Base-by-base conservation (phyloP, 2,329 filamentous ascomycete species). In the Colletotrichum sublineola region DNA sequence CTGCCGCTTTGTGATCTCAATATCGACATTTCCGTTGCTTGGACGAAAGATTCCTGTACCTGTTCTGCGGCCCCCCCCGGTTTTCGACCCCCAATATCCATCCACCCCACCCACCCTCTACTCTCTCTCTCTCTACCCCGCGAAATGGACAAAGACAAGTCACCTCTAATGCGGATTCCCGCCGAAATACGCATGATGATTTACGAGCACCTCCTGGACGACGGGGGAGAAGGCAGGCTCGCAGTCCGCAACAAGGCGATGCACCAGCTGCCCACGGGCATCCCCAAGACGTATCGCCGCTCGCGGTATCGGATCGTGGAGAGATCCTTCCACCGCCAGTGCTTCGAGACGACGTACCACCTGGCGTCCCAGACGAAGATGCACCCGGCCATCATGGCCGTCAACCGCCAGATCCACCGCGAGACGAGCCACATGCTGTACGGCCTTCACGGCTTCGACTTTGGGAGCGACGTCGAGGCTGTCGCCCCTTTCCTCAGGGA, bases 351-450 rank as follows among this genome's bases (percentile, higher is more conserved):
- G 9, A 91, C 90, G 5, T 92, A 91, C 79, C 76, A 82, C 62
- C 81, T 88, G 57, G 79, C 83, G 56, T 83, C 85, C 65, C 82
- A 81, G 74, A 77, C 55, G 73, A 77, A 64, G 77, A 81, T 86
- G 76, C 81, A 87, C 79, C 77, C 83, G 40, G 76, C 85, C 63
- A 81, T 88, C 75, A 81, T 89, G 84, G 76, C 80, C 62, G 82
- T 81, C 29, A 86, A 82, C 76, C 81, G 82, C 52, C 82, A 82
- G 66, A 81, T 90, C 63, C 83, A 91, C 77, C 81, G 83, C 71
- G 90, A 92, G 78, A 86, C 87, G n/a, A 81, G 86, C 5, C 83
- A 86, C 69, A 77, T 89, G 20, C 81, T 92, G 4, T 92, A 92
- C 79, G 83, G 82, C 9, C 81, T 78, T 67, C 88, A 90, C 77